Evolutionary conservation across 345 rosid species (phyloP).

Genomic region (Theobroma cacao): DNA sequence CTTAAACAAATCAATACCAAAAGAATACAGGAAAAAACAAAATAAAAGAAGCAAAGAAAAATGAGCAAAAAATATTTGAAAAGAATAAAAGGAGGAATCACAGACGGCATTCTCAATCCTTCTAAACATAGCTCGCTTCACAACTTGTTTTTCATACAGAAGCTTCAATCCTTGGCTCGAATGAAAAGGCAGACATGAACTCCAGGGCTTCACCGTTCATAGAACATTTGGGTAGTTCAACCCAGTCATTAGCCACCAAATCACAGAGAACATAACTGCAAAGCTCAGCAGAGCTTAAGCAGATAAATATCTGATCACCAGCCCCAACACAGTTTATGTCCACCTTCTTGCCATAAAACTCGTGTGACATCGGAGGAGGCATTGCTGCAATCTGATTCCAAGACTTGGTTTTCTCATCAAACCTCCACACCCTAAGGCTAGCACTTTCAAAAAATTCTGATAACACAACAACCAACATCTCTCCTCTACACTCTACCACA

Average conservation of each 20-base stretch:
- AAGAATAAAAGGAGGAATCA: background rate
- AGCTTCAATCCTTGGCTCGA: slow-evolving; percentile 51
- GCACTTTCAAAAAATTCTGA: slow-evolving; percentile 83
- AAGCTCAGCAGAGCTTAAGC: slow-evolving; percentile 60
- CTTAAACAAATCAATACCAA: slow-evolving; percentile 6
- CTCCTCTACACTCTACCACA: slow-evolving; percentile 70
- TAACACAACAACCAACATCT: slow-evolving; percentile 59
- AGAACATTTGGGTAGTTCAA: slow-evolving; percentile 50
- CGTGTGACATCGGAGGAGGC: slow-evolving; percentile 87
- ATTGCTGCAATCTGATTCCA: slow-evolving; percentile 71
- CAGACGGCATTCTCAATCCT: background rate
- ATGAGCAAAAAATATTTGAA: background rate
- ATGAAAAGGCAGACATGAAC: slow-evolving; percentile 75
- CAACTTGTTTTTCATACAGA: background rate
- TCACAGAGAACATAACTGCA: slow-evolving; percentile 57
- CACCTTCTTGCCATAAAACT: slow-evolving; percentile 65
- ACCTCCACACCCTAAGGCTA: slow-evolving; percentile 79
- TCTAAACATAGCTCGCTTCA: background rate
- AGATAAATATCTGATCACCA: slow-evolving; percentile 60
- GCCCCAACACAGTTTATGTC: slow-evolving; percentile 83
- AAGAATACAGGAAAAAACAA: background rate
- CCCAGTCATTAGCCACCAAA: slow-evolving; percentile 50
- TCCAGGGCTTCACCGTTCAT: slow-evolving; percentile 57
- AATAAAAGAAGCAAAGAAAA: background rate
- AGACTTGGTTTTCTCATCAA: slow-evolving; percentile 33